Base-by-base conservation (phyloP, 306 rosid species). In the Phaseolus lunatus region DNA sequence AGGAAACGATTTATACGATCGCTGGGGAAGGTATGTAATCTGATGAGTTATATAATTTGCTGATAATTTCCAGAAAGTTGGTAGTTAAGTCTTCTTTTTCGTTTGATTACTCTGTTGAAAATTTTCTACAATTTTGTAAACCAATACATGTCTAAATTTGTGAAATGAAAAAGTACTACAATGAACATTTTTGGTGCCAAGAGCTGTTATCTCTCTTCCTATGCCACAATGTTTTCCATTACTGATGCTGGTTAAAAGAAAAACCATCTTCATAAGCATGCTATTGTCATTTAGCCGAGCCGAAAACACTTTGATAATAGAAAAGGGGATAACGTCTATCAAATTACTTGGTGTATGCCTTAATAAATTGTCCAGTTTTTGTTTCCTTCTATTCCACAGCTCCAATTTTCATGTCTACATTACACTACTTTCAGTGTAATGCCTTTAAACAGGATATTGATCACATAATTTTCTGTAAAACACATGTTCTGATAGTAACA, bases 11-110 rank as follows among this genome's bases (percentile, higher is more conserved):
- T 94, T 82, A 64, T 94, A 23, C 92, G 95, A 68, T 45, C 61
- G 18, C 98, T 94, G 3, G 98, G 84, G 53, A 94, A 94, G 98
- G 97, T 92, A 88, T n/a, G 27, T 56, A 58, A 66, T 53, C 52
- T 58, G 31, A 3, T 20, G 13, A 35, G 4, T 44, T 37, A 61
- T 57, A 64, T 44, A 29, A 31, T 66, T 16, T 66, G 53, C 59
- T 50, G 54, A 43, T 1, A 83, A 80, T 53, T 58, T 57, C 24
- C 19, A 56, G 53, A 39, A n/a, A 48, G 15, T 5, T 20, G 2
- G 61, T 53, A 9, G 59, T 53, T 4, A 1, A 9, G 10, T n/a
- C 4, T 53, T 9, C 19, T 20, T 18, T 8, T 23, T 19, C 58
- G 19, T 53, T 53, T 53, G 59, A 53, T 2, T 53, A 19, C 59